These are phyloP conservation scores for Suhomyces xylopsoci DNA, from an alignment of 805 yeast species.

Conservation along the genomic window DNA sequence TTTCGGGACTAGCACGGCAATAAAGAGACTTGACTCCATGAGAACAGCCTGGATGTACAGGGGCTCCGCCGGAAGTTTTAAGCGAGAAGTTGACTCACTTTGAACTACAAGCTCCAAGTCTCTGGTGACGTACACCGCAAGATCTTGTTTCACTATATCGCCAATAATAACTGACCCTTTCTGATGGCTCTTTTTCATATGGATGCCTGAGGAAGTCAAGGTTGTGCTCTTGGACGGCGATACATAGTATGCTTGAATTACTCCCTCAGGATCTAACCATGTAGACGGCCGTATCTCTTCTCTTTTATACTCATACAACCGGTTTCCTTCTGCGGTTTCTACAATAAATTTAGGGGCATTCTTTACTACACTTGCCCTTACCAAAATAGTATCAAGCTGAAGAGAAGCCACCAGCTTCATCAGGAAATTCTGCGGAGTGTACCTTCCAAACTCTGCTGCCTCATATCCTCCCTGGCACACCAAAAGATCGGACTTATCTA, in stretches of 20 bases:
- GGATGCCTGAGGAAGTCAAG: not conserved
- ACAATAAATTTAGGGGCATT: not conserved
- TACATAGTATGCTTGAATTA: not conserved
- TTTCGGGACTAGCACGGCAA: not conserved
- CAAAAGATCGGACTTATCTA: constrained; percentile 11
- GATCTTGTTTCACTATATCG: not conserved
- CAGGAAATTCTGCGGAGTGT: not conserved
- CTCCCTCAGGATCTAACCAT: not conserved
- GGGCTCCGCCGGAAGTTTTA: not conserved
- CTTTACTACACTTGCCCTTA: not conserved
- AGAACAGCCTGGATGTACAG: not conserved
- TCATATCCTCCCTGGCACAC: constrained; percentile 36
- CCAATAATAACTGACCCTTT: not conserved
- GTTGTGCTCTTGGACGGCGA: not conserved
- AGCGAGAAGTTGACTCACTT: not conserved
- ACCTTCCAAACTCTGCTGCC: constrained; percentile 25
- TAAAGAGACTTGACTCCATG: not conserved
- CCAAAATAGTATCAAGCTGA: not conserved
- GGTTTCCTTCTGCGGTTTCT: not conserved
- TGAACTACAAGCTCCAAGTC: not conserved
- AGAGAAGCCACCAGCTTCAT: not conserved
- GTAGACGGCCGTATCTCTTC: not conserved
- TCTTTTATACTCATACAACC: not conserved
- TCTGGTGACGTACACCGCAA: not conserved
- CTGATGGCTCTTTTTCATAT: not conserved